A percentile compares a stretch with the other conserved stretches of the same genome.
These are phyloP conservation scores for Solanum chilense DNA, from an alignment of 257 asterid genomes.

Conservation along the genomic window DNA sequence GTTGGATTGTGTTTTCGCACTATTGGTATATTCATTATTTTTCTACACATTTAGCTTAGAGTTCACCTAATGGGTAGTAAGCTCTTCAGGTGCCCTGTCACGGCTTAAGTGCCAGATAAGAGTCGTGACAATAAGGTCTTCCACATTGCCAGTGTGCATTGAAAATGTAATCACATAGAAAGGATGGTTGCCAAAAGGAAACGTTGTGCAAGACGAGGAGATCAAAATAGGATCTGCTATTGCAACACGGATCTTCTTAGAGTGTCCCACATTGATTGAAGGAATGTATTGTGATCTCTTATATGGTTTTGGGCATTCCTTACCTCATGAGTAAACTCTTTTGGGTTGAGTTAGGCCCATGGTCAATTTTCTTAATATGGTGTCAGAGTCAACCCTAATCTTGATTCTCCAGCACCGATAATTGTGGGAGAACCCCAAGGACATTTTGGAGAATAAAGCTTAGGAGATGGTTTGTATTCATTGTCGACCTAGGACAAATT, in stretches of 20 bases:
- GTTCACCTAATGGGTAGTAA: neutral
- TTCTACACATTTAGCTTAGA: neutral
- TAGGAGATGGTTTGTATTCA: too few species aligned
- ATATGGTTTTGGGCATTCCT: neutral
- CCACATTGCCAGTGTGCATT: neutral
- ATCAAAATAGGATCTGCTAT: neutral
- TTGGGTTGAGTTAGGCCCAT: neutral
- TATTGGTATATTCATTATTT: neutral
- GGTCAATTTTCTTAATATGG: neutral
- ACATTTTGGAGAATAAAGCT: too few species aligned
- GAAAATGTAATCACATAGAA: neutral
- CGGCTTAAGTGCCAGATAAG: neutral
- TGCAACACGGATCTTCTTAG: neutral
- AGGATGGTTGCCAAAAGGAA: neutral
- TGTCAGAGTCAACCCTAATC: neutral
- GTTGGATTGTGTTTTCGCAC: neutral
- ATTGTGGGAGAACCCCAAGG: too few species aligned
- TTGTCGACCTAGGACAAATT: too few species aligned
- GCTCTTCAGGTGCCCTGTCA: neutral
- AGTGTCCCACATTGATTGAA: neutral
- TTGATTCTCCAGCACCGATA: neutral
- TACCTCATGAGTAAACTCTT: neutral
- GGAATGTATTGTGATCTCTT: neutral
- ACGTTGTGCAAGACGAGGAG: neutral
- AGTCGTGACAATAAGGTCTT: neutral